These are phyloP conservation scores for Elsinoe ampelina DNA, from an alignment of 2,329 filamentous ascomycete genomes.

Conservation along the genomic window DNA sequence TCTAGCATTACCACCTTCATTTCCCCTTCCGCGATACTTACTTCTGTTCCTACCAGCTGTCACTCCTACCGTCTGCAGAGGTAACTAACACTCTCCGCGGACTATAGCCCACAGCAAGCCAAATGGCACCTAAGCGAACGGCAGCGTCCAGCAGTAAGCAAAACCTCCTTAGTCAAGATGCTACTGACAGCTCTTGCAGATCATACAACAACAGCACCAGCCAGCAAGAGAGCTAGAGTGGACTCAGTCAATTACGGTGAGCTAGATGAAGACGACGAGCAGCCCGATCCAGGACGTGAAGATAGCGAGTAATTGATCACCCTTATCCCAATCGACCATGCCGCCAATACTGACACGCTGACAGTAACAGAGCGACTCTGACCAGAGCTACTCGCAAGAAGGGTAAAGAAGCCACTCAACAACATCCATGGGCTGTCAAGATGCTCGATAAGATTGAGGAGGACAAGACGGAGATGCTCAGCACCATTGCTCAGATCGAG, in stretches of 20 bases:
- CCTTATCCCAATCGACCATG: too few species aligned
- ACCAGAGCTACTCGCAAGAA: background rate
- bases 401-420: background rate
- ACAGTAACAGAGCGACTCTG: background rate
- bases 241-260: background rate
- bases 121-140: background rate
- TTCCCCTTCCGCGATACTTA: too few species aligned
- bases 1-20: too few species aligned
- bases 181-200: background rate
- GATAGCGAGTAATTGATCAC: constrained; percentile 15
- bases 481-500: constrained; percentile 6
- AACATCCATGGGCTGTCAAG: constrained; percentile 10
- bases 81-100: too few species aligned
- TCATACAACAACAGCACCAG: background rate
- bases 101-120: background rate
- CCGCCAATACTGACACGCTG: background rate
- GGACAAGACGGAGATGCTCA: constrained; percentile 8
- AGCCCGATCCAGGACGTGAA: constrained; percentile 13
- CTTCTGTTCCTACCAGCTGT: too few species aligned
- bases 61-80: too few species aligned
- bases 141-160: background rate
- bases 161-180: background rate
- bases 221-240: background rate
- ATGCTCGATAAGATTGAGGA: constrained; percentile 18
- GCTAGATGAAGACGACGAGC: background rate